Evolutionary conservation across 2,329 filamentous ascomycete species (phyloP).

Genomic region (Gnomoniopsis smithogilvyi): DNA sequence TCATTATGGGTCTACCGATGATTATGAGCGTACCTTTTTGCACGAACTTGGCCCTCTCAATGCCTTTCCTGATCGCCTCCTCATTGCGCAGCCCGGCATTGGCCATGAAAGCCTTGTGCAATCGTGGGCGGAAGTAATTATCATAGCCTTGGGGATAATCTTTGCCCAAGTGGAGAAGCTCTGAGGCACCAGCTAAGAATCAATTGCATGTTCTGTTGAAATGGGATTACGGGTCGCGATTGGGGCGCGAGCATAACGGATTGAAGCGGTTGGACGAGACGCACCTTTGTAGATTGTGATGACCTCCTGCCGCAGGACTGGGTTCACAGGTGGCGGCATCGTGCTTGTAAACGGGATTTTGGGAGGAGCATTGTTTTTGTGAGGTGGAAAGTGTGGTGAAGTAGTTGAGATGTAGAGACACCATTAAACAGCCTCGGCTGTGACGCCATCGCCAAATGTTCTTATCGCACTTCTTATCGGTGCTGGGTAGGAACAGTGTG

Average conservation of each 20-base stretch:
- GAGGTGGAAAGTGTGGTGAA: not conserved
- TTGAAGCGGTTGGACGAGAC: not conserved
- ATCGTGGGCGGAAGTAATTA: conserved; percentile 70
- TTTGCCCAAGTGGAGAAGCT: conserved; percentile 78
- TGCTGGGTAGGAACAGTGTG: not conserved
- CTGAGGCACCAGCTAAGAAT: conserved; percentile 38
- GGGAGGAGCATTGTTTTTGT: not conserved
- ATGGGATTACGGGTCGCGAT: not conserved
- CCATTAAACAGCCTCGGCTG: conserved; percentile 13
- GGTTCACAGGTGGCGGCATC: conserved; percentile 38
- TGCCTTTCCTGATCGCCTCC: conserved; percentile 69
- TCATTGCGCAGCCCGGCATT: conserved; percentile 70
- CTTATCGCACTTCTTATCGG: conserved; percentile 12
- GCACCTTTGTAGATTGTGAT: conserved; percentile 86
- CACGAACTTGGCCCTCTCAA: conserved; percentile 79
- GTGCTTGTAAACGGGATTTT: not conserved
- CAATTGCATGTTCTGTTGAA: not conserved
- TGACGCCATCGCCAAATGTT: conserved; percentile 19
- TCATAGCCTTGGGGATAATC: conserved; percentile 81
- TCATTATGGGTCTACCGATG: not conserved
- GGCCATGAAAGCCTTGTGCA: conserved; percentile 82
- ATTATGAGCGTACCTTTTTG: conserved; percentile 69
- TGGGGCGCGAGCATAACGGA: not conserved
- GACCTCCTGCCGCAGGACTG: conserved; percentile 69
- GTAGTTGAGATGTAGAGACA: not conserved